Evolutionary conservation across 148 eudicot genomes (phyloP).

Genomic region (Cornus controversa): DNA sequence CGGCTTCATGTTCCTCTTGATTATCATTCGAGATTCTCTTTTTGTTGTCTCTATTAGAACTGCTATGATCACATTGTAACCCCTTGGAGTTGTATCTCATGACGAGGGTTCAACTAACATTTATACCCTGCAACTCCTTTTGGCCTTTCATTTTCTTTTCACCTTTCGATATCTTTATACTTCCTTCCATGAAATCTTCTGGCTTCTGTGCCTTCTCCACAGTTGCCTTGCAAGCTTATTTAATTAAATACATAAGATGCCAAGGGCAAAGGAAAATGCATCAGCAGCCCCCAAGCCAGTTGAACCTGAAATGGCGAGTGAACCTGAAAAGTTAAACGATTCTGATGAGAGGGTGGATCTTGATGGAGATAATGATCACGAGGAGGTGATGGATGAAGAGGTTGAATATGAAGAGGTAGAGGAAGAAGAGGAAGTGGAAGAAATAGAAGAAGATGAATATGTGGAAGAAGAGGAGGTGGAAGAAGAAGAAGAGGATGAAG

Average conservation of each 20-base stretch:
- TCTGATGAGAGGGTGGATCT: conserved; percentile 63
- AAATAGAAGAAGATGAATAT: conserved; percentile 36
- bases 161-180: conserved; percentile 54
- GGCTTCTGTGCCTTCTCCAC: conserved; percentile 66
- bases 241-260: conserved; percentile 63
- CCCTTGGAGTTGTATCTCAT: conserved; percentile 69
- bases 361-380: conserved; percentile 64
- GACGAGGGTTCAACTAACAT: conserved; percentile 67
- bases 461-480: conserved; percentile 62
- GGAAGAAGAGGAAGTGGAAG: conserved; percentile 62
- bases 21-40: conserved; percentile 46
- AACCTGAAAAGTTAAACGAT: conserved; percentile 30
- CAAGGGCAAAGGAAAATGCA: conserved; percentile 61
- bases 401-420: conserved; percentile 65
- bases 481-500: conserved; percentile 43
- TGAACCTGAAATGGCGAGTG: conserved; percentile 45
- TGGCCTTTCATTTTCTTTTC: conserved; percentile 65
- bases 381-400: conserved; percentile 75
- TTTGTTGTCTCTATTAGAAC: conserved; percentile 50
- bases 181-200: conserved; percentile 67
- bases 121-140: conserved; percentile 66
- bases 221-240: conserved; percentile 56
- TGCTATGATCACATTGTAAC: conserved; percentile 41
- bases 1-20: conserved; percentile 52
- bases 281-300: conserved; percentile 37